Percentiles rank a stretch among this genome's conserved stretches.
Conservation (phyloP, 371 early-diverging fungal genomes). For the Apophysomyces variabilis region DNA sequence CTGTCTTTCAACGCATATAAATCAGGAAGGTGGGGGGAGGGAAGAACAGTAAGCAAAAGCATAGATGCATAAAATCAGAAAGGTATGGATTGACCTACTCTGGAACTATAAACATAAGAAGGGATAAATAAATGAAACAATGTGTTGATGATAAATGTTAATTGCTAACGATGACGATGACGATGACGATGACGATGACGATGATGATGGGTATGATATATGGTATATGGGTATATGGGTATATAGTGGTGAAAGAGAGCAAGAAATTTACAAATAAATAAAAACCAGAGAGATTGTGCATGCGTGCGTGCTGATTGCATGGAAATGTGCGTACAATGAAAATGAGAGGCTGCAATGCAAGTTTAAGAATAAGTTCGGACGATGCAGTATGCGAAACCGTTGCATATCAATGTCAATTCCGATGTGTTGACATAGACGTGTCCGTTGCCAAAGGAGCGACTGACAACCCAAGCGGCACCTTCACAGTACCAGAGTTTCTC, state of each 20-base stretch:
- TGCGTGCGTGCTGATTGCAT: neutral
- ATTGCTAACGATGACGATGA: neutral
- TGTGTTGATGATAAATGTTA: neutral
- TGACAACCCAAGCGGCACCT: constrained; percentile 23
- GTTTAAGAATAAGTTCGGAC: constrained; percentile 12
- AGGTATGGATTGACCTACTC: neutral
- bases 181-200: neutral
- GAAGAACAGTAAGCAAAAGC: neutral
- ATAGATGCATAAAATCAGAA: neutral
- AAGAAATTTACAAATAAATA: neutral
- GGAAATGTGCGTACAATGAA: neutral
- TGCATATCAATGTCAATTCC: constrained; percentile 20
- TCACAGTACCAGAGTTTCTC: constrained; percentile 23
- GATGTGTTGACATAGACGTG: constrained; percentile 25
- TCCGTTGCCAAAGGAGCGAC: constrained; percentile 23
- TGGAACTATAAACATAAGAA: neutral
- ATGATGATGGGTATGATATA: neutral
- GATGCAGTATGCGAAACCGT: constrained; percentile 23
- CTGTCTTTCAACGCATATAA: too few relatives aligned
- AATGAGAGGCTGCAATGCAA: neutral
- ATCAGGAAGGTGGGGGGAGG: too few relatives aligned
- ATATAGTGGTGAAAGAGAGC: neutral
- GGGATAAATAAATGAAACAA: neutral
- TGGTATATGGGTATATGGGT: neutral
- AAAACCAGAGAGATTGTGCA: neutral